Conservation (phyloP, 169 alveolate genomes). For the Cryptosporidium viatorum region DNA sequence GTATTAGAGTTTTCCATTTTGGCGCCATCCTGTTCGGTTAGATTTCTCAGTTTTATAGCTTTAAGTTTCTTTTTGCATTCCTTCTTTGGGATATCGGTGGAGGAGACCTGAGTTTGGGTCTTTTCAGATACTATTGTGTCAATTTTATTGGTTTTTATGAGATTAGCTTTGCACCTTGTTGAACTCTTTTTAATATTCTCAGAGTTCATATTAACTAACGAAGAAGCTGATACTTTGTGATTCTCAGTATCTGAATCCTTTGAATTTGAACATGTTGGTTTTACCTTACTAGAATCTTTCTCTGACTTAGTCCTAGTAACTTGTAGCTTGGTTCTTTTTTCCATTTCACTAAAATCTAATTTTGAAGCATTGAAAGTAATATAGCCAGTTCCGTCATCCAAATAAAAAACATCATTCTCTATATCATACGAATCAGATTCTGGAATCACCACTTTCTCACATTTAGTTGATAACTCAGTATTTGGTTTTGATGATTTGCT, state of each 20-base stretch:
- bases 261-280: neutral
- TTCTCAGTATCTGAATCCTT: constrained; percentile 3
- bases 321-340: neutral
- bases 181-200: neutral
- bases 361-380: constrained; percentile 18
- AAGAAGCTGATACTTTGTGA: neutral
- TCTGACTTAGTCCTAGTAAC: neutral
- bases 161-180: neutral
- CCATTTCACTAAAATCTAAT: neutral
- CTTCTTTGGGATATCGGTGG: neutral
- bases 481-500: neutral
- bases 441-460: neutral
- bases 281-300: neutral
- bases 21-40: neutral
- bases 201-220: neutral
- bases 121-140: neutral
- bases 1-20: neutral
- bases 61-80: constrained; percentile 12
- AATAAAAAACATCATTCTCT: constrained; percentile 42
- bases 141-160: neutral
- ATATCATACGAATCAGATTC: neutral
- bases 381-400: constrained; percentile 59
- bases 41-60: neutral
- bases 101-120: neutral
- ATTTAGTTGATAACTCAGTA: neutral